These are phyloP conservation scores for Torrubiellomyces zombiae DNA, from an alignment of 2,329 filamentous ascomycete species.

Conservation along the genomic window DNA sequence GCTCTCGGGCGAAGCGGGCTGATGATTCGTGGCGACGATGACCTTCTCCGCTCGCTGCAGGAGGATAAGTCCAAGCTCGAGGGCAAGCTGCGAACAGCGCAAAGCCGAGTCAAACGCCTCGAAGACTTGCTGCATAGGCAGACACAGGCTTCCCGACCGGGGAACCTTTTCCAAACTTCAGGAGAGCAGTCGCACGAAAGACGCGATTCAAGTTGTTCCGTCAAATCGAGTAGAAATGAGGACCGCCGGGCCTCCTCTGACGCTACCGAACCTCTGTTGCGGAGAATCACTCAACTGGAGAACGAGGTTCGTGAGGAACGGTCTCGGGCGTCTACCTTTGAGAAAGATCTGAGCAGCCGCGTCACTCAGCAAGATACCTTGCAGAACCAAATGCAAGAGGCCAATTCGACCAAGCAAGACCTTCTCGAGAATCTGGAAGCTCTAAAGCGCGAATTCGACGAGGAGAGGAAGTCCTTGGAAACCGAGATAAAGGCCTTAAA, in stretches of 20 bases:
- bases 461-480: constrained; percentile 70
- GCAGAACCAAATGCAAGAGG: constrained; percentile 62
- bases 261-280: constrained; percentile 26
- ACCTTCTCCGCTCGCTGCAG: constrained; percentile 58
- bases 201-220: constrained; percentile 30
- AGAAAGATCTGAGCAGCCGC: constrained; percentile 50
- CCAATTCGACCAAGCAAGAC: constrained; percentile 82
- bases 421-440: constrained; percentile 90
- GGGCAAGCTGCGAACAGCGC: constrained; percentile 61
- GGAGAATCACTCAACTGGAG: constrained; percentile 49
- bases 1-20: constrained; percentile 74
- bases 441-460: constrained; percentile 72
- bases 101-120: constrained; percentile 76
- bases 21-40: constrained; percentile 73
- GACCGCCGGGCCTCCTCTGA: constrained; percentile 30
- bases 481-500: constrained; percentile 63
- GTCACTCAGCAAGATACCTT: constrained; percentile 41
- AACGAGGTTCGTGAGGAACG: constrained; percentile 60
- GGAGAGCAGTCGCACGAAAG: constrained; percentile 29
- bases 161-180: constrained; percentile 36
- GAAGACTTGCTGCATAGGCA: constrained; percentile 88
- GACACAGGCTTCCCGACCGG: constrained; percentile 38
- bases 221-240: constrained; percentile 25
- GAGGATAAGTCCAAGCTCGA: constrained; percentile 66
- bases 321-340: constrained; percentile 46